A percentile compares a stretch with the other conserved stretches of the same genome.
These are phyloP conservation scores for Schizosaccharomyces lindneri DNA, from an alignment of 805 yeast genomes.

Conservation along the genomic window DNA sequence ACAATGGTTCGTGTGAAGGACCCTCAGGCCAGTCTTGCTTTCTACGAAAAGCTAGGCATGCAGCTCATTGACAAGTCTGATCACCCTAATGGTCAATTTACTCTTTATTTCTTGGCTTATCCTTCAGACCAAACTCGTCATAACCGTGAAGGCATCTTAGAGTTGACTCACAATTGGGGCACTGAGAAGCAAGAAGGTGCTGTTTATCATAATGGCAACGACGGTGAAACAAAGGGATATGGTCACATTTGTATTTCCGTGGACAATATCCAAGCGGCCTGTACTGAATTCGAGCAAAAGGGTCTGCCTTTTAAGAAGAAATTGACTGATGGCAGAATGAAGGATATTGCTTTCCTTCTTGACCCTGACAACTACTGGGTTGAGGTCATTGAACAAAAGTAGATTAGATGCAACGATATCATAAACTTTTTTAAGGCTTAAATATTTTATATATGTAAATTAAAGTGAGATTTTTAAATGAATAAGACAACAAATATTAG, in stretches of 20 bases:
- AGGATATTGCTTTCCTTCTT: slow-evolving; percentile 72
- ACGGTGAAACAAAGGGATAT: slow-evolving; percentile 44
- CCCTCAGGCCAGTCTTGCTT: slow-evolving; percentile 45
- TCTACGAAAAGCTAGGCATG: slow-evolving; percentile 72
- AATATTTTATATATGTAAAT: too few species aligned
- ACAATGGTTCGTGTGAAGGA: slow-evolving; percentile 54
- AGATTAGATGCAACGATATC: background rate
- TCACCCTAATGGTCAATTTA: slow-evolving; percentile 49
- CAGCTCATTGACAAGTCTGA: slow-evolving; percentile 32
- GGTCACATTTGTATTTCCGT: slow-evolving; percentile 65
- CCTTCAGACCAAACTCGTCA: slow-evolving; percentile 20
- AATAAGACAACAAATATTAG: too few species aligned
- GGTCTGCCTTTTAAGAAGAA: slow-evolving; percentile 62
- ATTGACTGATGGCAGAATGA: slow-evolving; percentile 73
- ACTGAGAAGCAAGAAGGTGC: slow-evolving; percentile 51
- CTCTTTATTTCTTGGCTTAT: slow-evolving; percentile 68
- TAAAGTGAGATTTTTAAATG: too few species aligned
- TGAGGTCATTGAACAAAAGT: slow-evolving; percentile 30
- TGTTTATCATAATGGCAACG: slow-evolving; percentile 64
- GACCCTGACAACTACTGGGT: slow-evolving; percentile 97
- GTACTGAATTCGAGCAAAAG: slow-evolving; percentile 21
- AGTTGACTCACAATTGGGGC: slow-evolving; percentile 89
- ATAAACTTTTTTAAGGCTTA: too few species aligned
- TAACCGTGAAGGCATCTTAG: slow-evolving; percentile 27
- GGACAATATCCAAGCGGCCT: slow-evolving; percentile 33